These are phyloP conservation scores for Penicillium subrubescens DNA, from an alignment of 495 filamentous ascomycete species.

Conservation along the genomic window DNA sequence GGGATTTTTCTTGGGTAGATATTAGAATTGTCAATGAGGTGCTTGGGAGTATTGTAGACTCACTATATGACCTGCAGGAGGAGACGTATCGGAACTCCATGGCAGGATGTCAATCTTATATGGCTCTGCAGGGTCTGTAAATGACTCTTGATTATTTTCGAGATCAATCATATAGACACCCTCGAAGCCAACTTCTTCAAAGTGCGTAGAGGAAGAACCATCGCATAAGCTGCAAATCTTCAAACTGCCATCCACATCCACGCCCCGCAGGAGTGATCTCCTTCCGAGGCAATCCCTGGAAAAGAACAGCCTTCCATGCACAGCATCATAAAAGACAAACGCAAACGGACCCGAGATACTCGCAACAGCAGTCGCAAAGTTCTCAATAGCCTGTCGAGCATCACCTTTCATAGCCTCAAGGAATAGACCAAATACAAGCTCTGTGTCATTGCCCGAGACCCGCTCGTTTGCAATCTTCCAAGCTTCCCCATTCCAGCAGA, in stretches of 20 bases:
- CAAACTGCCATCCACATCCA: constrained; percentile 50
- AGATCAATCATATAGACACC: constrained; percentile 72
- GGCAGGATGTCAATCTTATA: constrained; percentile 37
- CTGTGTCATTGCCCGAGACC: constrained; percentile 74
- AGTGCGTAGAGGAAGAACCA: constrained; percentile 49
- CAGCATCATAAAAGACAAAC: constrained; percentile 81
- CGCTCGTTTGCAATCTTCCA: constrained; percentile 68
- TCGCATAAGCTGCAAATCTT: constrained; percentile 77
- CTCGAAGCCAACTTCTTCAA: constrained; percentile 81
- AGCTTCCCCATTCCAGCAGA: constrained; percentile 99
- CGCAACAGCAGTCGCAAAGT: constrained; percentile 56
- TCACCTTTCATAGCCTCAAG: constrained; percentile 42
- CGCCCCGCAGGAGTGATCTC: constrained; percentile 69
- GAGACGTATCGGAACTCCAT: constrained; percentile 29
- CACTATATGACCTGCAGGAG: constrained; percentile 40
- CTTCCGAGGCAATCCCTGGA: constrained; percentile 85
- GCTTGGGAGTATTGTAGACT: constrained; percentile 19
- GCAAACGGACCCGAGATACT: constrained; percentile 83
- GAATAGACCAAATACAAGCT: constrained; percentile 67
- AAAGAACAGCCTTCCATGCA: constrained; percentile 65
- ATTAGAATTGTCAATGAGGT: not conserved
- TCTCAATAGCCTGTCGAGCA: constrained; percentile 27
- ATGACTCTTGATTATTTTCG: constrained; percentile 15
- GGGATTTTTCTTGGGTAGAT: constrained; percentile 49
- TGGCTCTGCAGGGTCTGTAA: constrained; percentile 2